These are phyloP conservation scores for Geotrichum armillariae DNA, from an alignment of 1,139 yeast genomes.

Conservation along the genomic window DNA sequence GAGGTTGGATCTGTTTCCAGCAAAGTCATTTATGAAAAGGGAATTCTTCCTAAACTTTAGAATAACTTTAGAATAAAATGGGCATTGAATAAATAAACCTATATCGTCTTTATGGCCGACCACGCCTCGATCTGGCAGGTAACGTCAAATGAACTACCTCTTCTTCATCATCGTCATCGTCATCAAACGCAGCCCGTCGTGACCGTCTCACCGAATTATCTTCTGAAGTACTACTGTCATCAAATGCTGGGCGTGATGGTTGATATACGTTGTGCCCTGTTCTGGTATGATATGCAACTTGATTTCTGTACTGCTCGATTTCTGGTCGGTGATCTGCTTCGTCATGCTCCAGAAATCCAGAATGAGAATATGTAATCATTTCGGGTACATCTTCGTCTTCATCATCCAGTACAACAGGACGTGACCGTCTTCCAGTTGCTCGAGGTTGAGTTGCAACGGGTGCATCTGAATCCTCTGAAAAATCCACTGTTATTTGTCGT, in stretches of 20 bases:
- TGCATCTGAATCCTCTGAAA: constrained; percentile 7
- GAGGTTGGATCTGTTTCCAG: constrained; percentile 49
- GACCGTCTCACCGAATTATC: not conserved
- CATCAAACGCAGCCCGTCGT: not conserved
- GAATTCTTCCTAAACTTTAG: constrained; percentile 13
- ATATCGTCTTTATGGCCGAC: not conserved
- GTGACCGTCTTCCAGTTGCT: not conserved
- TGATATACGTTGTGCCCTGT: constrained; percentile 1
- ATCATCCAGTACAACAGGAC: constrained; percentile 5
- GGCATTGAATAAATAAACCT: not conserved
- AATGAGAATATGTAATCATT: constrained; percentile 7
- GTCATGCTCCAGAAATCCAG: constrained; percentile 16
- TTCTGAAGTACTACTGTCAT: not conserved
- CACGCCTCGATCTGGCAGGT: not conserved
- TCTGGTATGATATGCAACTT: constrained; percentile 16
- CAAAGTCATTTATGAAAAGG: constrained; percentile 38
- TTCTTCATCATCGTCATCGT: not conserved
- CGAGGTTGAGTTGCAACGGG: not conserved
- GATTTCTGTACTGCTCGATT: constrained; percentile 14
- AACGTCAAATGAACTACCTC: not conserved
- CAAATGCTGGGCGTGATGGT: constrained; percentile 1
- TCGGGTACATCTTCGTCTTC: constrained; percentile 14
- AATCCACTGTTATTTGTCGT: not conserved
- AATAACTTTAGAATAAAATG: constrained; percentile 1
- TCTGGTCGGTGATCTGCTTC: constrained; percentile 16